These are phyloP conservation scores for Lactarius trivialis DNA, from an alignment of 768 basidiomycete species.

Conservation along the genomic window DNA sequence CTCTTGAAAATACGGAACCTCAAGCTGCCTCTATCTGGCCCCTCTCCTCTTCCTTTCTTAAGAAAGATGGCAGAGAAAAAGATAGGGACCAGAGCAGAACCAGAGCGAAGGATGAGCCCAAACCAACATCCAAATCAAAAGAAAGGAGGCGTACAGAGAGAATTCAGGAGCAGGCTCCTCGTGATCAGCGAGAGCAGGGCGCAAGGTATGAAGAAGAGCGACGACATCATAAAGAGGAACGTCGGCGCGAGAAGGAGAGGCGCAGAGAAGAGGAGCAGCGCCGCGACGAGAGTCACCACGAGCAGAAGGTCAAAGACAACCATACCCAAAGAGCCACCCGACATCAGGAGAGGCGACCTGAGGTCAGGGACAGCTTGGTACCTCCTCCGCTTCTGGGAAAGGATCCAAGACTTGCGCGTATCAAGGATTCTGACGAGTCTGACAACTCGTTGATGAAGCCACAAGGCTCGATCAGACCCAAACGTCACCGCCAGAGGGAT, in stretches of 20 bases:
- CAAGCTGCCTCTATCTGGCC: constrained; percentile 16
- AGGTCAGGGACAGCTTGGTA: constrained; percentile 20
- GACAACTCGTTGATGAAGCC: constrained; percentile 21
- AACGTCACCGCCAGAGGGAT: constrained; percentile 18
- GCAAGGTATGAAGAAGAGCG: constrained; percentile 16
- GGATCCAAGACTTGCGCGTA: constrained; percentile 20
- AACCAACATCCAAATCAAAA: constrained; percentile 13
- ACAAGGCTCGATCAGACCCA: constrained; percentile 8
- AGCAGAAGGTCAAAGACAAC: constrained; percentile 23
- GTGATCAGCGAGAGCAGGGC: constrained; percentile 21
- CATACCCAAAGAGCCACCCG: constrained; percentile 2
- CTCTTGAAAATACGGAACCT: constrained; percentile 7
- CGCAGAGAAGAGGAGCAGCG: constrained; percentile 21
- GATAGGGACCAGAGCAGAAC: constrained; percentile 11
- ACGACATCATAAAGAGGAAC: constrained; percentile 23
- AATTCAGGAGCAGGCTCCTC: constrained; percentile 15
- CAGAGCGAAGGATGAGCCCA: constrained; percentile 8
- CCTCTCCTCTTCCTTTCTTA: constrained; percentile 21
- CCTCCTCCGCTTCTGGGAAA: constrained; percentile 14
- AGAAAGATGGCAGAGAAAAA: constrained; percentile 19
- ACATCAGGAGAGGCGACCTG: constrained; percentile 18
- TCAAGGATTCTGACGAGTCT: constrained; percentile 24
- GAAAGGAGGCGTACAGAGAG: constrained; percentile 23
- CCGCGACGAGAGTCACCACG: constrained; percentile 21
- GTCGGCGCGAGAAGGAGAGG: constrained; percentile 21